Conservation (phyloP, 257 asterid species). For the Salvia miltiorrhiza region DNA sequence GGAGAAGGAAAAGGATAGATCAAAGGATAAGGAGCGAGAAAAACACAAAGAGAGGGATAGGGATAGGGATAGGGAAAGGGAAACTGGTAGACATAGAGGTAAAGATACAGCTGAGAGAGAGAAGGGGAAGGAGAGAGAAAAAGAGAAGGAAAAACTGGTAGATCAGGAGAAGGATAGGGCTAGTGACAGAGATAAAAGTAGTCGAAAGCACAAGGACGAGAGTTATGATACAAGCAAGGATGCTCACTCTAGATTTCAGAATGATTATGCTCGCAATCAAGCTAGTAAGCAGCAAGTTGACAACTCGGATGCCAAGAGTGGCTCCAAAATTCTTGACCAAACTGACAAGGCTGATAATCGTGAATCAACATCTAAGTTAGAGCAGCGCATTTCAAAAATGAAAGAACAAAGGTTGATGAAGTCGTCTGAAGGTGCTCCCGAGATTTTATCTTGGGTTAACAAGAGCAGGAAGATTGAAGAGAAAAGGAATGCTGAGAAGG, state of each 20-base stretch:
- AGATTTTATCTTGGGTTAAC: constrained; percentile 74
- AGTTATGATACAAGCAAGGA: constrained; percentile 50
- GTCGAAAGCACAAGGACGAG: constrained; percentile 59
- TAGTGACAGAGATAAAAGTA: constrained; percentile 57
- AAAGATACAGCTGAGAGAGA: constrained; percentile 58
- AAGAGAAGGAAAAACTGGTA: constrained; percentile 57
- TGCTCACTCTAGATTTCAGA: constrained; percentile 28
- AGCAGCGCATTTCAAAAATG: constrained; percentile 71
- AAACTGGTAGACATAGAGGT: constrained; percentile 44
- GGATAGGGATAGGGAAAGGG: constrained; percentile 55
- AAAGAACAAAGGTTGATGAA: constrained; percentile 76
- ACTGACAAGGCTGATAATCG: constrained; percentile 36
- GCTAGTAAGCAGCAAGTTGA: constrained; percentile 29
- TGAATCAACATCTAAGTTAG: constrained; percentile 43
- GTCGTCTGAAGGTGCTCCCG: constrained; percentile 71
- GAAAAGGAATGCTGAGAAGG: constrained; percentile 63
- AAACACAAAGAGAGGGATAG: constrained; percentile 44
- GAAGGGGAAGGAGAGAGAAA: constrained; percentile 57
- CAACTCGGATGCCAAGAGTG: constrained; percentile 37
- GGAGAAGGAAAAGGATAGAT: constrained; percentile 55
- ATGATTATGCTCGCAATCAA: constrained; percentile 29
- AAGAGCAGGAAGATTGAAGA: constrained; percentile 83
- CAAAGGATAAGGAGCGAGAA: constrained; percentile 46
- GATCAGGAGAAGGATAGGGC: constrained; percentile 61
- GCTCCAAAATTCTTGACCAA: constrained; percentile 32